phyloP scores from a whole-genome alignment of 192 early-diverging fungal species.

The Piromyces finnis region DNA sequence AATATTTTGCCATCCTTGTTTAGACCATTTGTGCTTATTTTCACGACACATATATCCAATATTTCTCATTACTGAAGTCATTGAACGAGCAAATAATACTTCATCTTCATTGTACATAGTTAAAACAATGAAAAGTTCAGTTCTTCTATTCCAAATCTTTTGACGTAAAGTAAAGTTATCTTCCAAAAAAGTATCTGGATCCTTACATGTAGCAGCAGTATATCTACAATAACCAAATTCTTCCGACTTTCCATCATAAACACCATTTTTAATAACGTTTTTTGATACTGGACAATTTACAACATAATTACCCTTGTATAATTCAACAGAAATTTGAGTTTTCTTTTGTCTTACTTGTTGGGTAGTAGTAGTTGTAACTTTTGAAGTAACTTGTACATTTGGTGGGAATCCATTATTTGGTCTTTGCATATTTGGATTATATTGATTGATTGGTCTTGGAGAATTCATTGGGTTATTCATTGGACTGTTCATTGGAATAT shows the following conservation, averaged over 20 bases:
- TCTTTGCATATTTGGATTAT: not conserved
- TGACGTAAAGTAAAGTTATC: conserved; percentile 65
- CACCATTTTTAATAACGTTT: not conserved
- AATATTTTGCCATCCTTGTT: conserved; percentile 73
- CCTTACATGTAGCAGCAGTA: conserved; percentile 65
- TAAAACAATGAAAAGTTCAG: conserved; percentile 82
- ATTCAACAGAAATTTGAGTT: not conserved
- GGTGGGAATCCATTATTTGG: not conserved
- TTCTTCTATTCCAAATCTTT: conserved; percentile 48
- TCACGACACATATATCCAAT: conserved; percentile 61
- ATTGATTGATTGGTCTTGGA: not conserved
- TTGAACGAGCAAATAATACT: conserved; percentile 71
- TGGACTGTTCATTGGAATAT: not conserved
- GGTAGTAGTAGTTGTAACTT: not conserved
- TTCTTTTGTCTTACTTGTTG: not conserved
- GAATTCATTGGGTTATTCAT: not conserved
- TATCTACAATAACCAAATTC: conserved; percentile 27
- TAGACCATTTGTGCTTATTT: conserved; percentile 16
- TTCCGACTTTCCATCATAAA: not conserved
- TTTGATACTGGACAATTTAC: not conserved
- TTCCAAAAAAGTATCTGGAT: conserved; percentile 62
- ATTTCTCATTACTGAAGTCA: conserved; percentile 76
- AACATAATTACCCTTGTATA: not conserved
- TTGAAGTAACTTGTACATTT: not conserved
- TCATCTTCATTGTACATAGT: conserved; percentile 88